phyloP scores from a whole-genome alignment of 441 rosid genomes.

The Kokia cookei region DNA sequence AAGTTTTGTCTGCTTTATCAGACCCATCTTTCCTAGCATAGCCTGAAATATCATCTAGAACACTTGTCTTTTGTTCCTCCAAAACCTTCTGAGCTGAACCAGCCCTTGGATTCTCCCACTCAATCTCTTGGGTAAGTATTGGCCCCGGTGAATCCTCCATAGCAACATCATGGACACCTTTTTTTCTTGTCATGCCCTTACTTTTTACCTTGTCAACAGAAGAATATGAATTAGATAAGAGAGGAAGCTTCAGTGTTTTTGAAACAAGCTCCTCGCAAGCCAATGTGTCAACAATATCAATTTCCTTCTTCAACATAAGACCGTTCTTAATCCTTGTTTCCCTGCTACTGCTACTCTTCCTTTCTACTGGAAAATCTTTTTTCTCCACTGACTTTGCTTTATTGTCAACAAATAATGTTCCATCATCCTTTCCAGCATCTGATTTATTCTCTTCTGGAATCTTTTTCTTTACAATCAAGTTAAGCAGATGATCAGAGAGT shows the following conservation, averaged over 20 bases:
- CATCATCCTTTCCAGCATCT: slow-evolving; percentile 34
- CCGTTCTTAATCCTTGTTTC: slow-evolving; percentile 26
- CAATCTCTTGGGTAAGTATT: slow-evolving; percentile 31
- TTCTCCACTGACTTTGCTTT: slow-evolving; percentile 38
- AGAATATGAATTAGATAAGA: slow-evolving; percentile 45
- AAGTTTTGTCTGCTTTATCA: slow-evolving; percentile 37
- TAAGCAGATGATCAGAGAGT: slow-evolving; percentile 46
- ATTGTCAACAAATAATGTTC: slow-evolving; percentile 39
- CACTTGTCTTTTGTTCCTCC: slow-evolving; percentile 49
- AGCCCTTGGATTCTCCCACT: slow-evolving; percentile 37
- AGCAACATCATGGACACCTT: slow-evolving; percentile 18
- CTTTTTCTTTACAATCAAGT: slow-evolving; percentile 29
- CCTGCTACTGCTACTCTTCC: slow-evolving; percentile 33
- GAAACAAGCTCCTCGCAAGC: slow-evolving; percentile 70
- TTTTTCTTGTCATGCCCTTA: slow-evolving; percentile 28
- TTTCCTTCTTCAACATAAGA: slow-evolving; percentile 32
- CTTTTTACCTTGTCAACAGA: slow-evolving; percentile 29
- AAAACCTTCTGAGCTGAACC: slow-evolving; percentile 37
- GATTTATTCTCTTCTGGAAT: slow-evolving; percentile 24
- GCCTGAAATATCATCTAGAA: slow-evolving; percentile 33
- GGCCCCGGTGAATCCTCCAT: slow-evolving; percentile 32
- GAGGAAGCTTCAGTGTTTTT: slow-evolving; percentile 66
- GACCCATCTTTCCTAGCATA: slow-evolving; percentile 39
- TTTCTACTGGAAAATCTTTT: slow-evolving; percentile 31
- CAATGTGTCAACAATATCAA: slow-evolving; percentile 35